Base-by-base conservation (phyloP, 78 protist genomes). In the Chrysochromulina tobinii region DNA sequence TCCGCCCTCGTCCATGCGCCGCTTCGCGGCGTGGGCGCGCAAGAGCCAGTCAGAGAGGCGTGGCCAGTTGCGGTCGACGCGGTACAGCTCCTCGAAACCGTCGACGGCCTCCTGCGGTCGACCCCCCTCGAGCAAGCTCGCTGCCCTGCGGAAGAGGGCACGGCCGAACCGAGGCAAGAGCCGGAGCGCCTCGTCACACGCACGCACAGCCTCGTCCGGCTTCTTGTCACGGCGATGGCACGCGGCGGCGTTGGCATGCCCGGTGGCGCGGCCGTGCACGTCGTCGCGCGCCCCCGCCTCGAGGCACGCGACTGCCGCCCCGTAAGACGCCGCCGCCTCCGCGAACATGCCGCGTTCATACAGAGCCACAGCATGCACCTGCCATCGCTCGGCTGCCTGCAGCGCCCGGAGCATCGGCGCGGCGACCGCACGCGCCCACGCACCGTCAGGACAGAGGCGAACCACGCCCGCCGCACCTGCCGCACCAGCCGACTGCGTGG, bases 1-100 rank as follows among this genome's bases (percentile, higher is more conserved):
- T 14, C 64, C 64, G 23, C 12, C 12, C 23, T 59, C 64, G 3
- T 77, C 61, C 27, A 53, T 17, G 61, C 85, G 85, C 12, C 85
- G 85, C 85, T 48, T 4, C 11, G 87, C 87, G 15, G 87, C 87
- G 87, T 79, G 87, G 11, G 87, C 87, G 38, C 87, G 87, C 20
- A 79, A 50, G 17, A 79, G 87, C 87, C 87, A 79, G 12, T 79
- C 87, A 0, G 61, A 12, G n/a, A 79, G 64, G 14, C 48, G n/a
- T 2, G 87, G 64, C 87, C 87, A 79, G 87, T 54, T 48, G 64
- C 87, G 87, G 48, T 79, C 38, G 20, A 79, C 87, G 51, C 87
- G 57, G 87, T 54, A 73, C 25, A 73, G 83, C 23, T 23, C 20
- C 83, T 77, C 85, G 11, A 77, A 77, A 12, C 61, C 85, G 12